These are phyloP conservation scores for Aspergillus floridensis DNA, from an alignment of 2,329 filamentous ascomycete genomes.

Conservation along the genomic window DNA sequence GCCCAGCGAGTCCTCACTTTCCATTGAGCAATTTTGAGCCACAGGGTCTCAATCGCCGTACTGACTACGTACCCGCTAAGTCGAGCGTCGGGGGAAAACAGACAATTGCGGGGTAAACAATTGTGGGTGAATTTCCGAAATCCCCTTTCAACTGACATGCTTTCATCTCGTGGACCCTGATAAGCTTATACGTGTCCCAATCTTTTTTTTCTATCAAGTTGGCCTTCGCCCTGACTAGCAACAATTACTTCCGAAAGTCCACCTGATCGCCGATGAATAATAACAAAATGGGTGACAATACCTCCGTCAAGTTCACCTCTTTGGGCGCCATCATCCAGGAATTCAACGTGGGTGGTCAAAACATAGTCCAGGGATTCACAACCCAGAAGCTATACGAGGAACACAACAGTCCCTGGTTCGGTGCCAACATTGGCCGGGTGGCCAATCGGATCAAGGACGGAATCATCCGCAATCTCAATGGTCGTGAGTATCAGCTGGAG, in stretches of 20 bases:
- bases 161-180: background rate
- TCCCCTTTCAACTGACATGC: background rate
- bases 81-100: slow-evolving; percentile 1
- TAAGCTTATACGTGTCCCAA: background rate
- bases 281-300: slow-evolving; percentile 12
- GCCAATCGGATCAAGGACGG: slow-evolving; percentile 78
- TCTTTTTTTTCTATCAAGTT: background rate
- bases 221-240: no score
- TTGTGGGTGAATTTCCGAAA: background rate
- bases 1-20: background rate
- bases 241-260: no score
- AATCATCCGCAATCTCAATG: slow-evolving; percentile 70
- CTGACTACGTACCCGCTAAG: background rate
- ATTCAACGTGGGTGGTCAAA: slow-evolving; percentile 71
- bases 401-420: slow-evolving; percentile 78
- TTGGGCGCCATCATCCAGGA: slow-evolving; percentile 58
- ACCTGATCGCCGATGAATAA: background rate
- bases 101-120: slow-evolving; percentile 2
- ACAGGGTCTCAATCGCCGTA: background rate
- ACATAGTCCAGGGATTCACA: slow-evolving; percentile 87
- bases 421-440: slow-evolving; percentile 83
- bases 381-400: slow-evolving; percentile 70
- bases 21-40: background rate
- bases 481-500: slow-evolving; percentile 65
- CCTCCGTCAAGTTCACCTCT: slow-evolving; percentile 40